Evolutionary conservation across 495 filamentous ascomycete genomes (phyloP), one percentile per base, ranked within the genome.

Genomic region (Hyaloscypha hepaticicola): DNA sequence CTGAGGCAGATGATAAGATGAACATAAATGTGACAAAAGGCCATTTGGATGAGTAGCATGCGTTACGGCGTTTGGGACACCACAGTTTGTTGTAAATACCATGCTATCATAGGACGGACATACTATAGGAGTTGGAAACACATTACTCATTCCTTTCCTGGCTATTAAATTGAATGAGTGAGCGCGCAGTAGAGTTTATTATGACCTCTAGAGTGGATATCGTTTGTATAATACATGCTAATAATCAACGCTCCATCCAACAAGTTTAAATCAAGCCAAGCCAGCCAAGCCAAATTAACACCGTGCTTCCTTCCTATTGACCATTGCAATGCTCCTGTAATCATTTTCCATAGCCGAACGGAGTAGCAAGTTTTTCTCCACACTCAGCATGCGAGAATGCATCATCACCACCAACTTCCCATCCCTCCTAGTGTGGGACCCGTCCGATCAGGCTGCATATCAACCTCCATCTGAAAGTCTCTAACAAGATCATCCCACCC

Each of bases 401-500:
- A 26, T 27, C 11, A 56, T 69, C 50, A 70, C 68, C 68, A 70
- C 68, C 68, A 70, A 25, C 29, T 49, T 7, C 68, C 68, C 60
- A 70, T 67, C 3, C 68, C 68, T 16, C 68, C 65, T 12, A 67
- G 16, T 8, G 61, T 38, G n/a, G 64, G 64, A 6, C 66, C 66
- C 14, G 49, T 38, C 4, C 24, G 16, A 57, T 65, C 63, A 55
- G 45, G 25, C 0, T 21, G 27, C 19, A 55, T 25, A 34, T 67
- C 65, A 29, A 34, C 24, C 27, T 66, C 66, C 38, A 68, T 56
- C 66, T 70, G 68, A 31, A 70, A 70, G 49, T 70, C 63, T 19
- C 62, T 48, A 5, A 72, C 66, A 19, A 72, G 51, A 59, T 72
- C 67, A 58, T 72, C 68, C 70, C 70, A 72, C 25, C 65, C 60